phyloP scores from a whole-genome alignment of 768 basidiomycete genomes.

The Lentinula guzmanii region DNA sequence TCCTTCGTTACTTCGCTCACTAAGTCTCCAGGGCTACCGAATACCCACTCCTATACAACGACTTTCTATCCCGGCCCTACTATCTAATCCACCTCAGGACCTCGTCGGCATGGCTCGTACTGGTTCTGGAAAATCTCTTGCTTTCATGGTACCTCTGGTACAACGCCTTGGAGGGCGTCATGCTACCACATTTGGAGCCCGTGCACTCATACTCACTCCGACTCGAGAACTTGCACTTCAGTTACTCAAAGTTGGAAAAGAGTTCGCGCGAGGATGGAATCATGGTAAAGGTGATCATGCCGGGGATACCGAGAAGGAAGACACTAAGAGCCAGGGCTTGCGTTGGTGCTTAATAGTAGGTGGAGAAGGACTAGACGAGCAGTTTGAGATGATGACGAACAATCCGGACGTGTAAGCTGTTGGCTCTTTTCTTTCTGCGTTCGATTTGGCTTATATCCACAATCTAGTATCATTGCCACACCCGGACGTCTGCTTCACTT shows the following conservation, averaged over 20 bases:
- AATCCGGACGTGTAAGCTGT: slow-evolving; percentile 89
- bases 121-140: slow-evolving; percentile 95
- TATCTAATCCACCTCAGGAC: slow-evolving; percentile 81
- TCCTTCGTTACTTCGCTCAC: slow-evolving; percentile 74
- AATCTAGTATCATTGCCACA: slow-evolving; percentile 85
- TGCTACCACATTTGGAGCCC: slow-evolving; percentile 71
- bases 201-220: slow-evolving; percentile 86
- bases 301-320: slow-evolving; percentile 62
- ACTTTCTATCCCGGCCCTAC: slow-evolving; percentile 77
- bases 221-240: slow-evolving; percentile 93
- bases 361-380: slow-evolving; percentile 92
- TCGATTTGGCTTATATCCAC: slow-evolving; percentile 10
- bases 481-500: slow-evolving; percentile 97
- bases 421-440: neutral
- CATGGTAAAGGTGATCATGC: slow-evolving; percentile 59
- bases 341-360: slow-evolving; percentile 95
- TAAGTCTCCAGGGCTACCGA: slow-evolving; percentile 90
- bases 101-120: slow-evolving; percentile 98
- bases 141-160: slow-evolving; percentile 89
- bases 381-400: slow-evolving; percentile 90
- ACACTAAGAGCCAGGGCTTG: slow-evolving; percentile 52
- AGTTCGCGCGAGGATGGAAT: slow-evolving; percentile 80
- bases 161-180: slow-evolving; percentile 83
- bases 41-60: slow-evolving; percentile 97
- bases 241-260: slow-evolving; percentile 91